Percentiles rank a stretch among this genome's conserved stretches.
Evolutionary conservation across 106 monocot species (phyloP).

Genomic region (Apostasia shenzhenica): DNA sequence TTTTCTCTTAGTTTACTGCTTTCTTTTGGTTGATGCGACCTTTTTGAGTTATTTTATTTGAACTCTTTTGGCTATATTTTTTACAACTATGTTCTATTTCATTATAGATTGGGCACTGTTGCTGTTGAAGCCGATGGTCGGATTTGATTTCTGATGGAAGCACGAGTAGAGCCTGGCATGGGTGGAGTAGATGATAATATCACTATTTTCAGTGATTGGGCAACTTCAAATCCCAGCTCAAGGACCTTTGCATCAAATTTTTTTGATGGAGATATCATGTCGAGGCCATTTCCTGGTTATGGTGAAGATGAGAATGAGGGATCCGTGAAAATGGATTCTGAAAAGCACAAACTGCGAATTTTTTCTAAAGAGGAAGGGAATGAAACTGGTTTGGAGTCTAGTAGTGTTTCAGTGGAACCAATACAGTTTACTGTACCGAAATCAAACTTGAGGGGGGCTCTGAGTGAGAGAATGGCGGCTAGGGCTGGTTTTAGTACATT

Average conservation of each 20-base stretch:
- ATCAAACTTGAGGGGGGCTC: slow-evolving; percentile 27
- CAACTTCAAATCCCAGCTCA: slow-evolving; percentile 41
- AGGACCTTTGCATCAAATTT: slow-evolving; percentile 40
- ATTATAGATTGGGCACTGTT: too few species aligned
- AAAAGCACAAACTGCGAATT: slow-evolving; percentile 4
- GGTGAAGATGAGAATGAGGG: slow-evolving; percentile 11
- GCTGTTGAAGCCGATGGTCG: too few species aligned
- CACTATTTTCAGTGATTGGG: slow-evolving; percentile 42
- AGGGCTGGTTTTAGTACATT: slow-evolving; percentile 55
- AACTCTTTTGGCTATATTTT: too few species aligned
- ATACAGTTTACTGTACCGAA: slow-evolving; percentile 15
- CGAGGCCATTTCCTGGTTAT: slow-evolving; percentile 19
- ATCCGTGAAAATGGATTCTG: not conserved
- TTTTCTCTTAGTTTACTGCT: too few species aligned
- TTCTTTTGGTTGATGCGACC: too few species aligned
- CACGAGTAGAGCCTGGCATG: slow-evolving; percentile 7
- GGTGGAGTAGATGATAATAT: slow-evolving; percentile 28
- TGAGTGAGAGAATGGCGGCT: slow-evolving; percentile 61
- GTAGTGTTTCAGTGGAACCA: slow-evolving; percentile 8
- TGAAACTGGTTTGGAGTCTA: slow-evolving; percentile 14
- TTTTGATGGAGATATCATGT: slow-evolving; percentile 37
- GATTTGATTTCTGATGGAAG: too few species aligned
- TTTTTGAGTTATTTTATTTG: too few species aligned
- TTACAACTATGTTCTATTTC: too few species aligned
- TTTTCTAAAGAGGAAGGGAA: slow-evolving; percentile 12